Base-by-base conservation (phyloP, 345 rosid species). In the Angophora floribunda region DNA sequence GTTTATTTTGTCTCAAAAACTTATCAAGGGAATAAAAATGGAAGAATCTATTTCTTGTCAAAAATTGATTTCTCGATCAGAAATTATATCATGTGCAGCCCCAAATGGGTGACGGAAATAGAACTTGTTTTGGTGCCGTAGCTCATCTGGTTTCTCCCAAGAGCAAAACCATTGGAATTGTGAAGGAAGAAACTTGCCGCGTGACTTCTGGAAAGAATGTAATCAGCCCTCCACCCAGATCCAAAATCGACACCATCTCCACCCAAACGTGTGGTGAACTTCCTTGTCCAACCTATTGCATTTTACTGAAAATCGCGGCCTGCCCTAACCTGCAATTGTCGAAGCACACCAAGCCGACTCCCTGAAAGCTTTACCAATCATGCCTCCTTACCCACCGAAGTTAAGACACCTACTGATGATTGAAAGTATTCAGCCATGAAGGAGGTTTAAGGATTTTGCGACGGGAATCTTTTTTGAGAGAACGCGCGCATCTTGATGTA, bases 221-320 rank as follows among this genome's bases (percentile, higher is more conserved):
- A 96, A 90, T 97, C 98, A 45, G 97, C 98, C 90, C 93, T 94
- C 99, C 98, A 92, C 14, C 95, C 96, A 89, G 94, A 96, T 82
- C 97, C 95, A 12, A 97, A 90, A 93, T 97, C 97, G 59, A 97
- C 78, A 79, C 97, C 97, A 90, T 96, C 97, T 85, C 98, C 95
- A 86, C 99, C 97, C 24, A 94, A 91, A 92, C 97, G 91, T 53
- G 99, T 91, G 10, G 94, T 95, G 87, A 97, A 97, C 88, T 95
- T 97, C 97, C 95, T 96, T 91, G 96, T 94, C 98, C 97, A 93
- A 84, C 96, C 93, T 85, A 91, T 95, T 84, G 94, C 96, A 88
- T 55, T 55, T 55, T 1, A 55, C 12, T 22, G 61, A 55, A 55
- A 55, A 55, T 55, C 9, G 61, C 26, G 95, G 79, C 96, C 97